Base-by-base conservation (phyloP, 108 stramenopile species). In the Craspedostauros australis region DNA sequence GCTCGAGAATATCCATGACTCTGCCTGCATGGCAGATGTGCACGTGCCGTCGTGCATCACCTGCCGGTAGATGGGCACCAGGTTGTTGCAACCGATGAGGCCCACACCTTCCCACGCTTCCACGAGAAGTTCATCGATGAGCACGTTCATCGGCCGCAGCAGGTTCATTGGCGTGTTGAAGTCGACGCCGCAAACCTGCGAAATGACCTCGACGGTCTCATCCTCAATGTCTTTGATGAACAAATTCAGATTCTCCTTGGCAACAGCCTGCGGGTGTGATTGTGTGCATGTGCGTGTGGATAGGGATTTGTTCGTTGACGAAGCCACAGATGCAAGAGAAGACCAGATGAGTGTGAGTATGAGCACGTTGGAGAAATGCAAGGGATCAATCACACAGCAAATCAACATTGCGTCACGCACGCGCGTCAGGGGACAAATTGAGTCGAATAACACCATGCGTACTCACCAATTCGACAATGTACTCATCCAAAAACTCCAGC, bases 21-120 rank as follows among this genome's bases (percentile, higher is more conserved):
- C 28, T 15, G 36, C 57, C 2, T 26, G 26, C 0, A 59, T 32
- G 39, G 30, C 24, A 5, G n/a, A 7, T 0, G 40, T 51, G 15
- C 73, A 75, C 0, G 51, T 62, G 8, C 42, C 60, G 4, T 57
- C 61, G 60, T 73, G 63, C 9, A 62, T 39, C 3, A 39, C 27
- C 5, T 41, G 24, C 11, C 56, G 57, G 34, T 73, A 73, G 22
- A 73, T 29, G 0, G 72, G 72, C 36, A 62, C 60, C 18, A 73
- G 40, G 26, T 32, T 46, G 2, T 50, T 39, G 47, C 72, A 73
- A n/a, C 48, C 31, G 43, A 73, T 31, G 2, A 73, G 49, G 25
- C 57, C 37, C 23, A 67, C 30, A 4, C 49, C 49, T 51, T 46
- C 41, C 12, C n/a, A 18, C 4, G 50, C 22, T 3, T 48, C 54